A percentile compares a stretch with the other conserved stretches of the same genome.
Conservation (phyloP, 768 basidiomycete genomes). For the Porpolomopsis calyptriformis region DNA sequence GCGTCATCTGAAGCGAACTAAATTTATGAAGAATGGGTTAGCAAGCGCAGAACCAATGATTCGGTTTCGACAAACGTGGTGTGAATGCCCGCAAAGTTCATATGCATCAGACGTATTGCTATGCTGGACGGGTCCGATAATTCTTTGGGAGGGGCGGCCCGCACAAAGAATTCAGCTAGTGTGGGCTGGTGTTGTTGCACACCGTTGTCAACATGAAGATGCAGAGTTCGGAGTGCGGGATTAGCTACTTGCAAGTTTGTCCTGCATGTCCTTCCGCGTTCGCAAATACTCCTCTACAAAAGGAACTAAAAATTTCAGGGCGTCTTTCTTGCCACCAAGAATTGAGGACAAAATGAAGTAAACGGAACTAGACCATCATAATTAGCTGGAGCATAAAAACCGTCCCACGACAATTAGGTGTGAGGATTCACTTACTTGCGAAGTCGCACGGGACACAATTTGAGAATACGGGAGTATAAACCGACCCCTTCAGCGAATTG, state of each 20-base stretch:
- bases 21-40: background rate
- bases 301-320: constrained; percentile 1
- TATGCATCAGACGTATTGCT: constrained; percentile 1
- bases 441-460: background rate
- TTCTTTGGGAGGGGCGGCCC: background rate
- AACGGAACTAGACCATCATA: background rate
- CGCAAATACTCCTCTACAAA: constrained; percentile 1
- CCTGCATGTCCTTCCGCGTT: background rate
- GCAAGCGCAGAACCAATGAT: background rate
- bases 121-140: background rate
- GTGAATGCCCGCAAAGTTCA: constrained; percentile 7
- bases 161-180: background rate
- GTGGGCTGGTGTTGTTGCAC: background rate
- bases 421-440: constrained; percentile 4
- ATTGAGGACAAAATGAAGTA: constrained; percentile 6
- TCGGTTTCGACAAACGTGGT: background rate
- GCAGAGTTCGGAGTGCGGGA: no score
- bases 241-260: background rate
- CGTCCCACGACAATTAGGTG: background rate
- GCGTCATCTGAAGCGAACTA: background rate
- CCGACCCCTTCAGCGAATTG: background rate
- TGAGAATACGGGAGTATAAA: constrained; percentile 2
- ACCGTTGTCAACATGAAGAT: no score
- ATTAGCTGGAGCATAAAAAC: background rate
- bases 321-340: constrained; percentile 5